Conservation (phyloP, 768 basidiomycete species). For the Tulasnella sp. region DNA sequence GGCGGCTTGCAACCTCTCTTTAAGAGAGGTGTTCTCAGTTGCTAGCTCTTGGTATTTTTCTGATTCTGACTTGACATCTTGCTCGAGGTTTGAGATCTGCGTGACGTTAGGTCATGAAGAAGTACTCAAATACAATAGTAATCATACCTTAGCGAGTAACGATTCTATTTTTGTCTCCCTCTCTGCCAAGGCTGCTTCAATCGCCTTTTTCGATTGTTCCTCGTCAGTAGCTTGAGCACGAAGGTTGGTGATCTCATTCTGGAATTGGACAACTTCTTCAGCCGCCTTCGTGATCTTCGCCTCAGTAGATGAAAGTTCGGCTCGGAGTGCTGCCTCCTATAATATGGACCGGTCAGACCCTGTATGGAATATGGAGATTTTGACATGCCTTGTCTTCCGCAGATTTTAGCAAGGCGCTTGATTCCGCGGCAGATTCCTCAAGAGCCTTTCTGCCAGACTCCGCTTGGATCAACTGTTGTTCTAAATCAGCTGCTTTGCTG, state of each 20-base stretch:
- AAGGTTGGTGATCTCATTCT: background rate
- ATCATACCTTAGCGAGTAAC: constrained; percentile 3
- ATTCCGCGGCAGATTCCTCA: background rate
- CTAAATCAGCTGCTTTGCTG: background rate
- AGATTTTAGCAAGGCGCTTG: background rate
- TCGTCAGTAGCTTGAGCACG: too few relatives aligned
- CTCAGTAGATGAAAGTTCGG: background rate
- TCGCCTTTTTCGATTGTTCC: background rate
- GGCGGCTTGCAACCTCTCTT: background rate
- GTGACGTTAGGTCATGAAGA: background rate
- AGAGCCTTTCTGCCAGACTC: constrained; percentile 3
- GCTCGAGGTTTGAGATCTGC: background rate
- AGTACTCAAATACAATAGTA: background rate
- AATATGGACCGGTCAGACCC: background rate
- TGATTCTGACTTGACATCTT: too few relatives aligned
- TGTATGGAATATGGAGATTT: background rate
- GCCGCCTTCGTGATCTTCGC: background rate
- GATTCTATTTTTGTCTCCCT: background rate
- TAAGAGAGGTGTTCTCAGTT: background rate
- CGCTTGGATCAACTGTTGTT: background rate
- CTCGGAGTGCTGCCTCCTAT: background rate
- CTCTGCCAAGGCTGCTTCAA: background rate
- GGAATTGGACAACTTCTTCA: background rate
- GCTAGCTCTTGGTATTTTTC: too few relatives aligned
- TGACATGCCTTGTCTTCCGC: background rate